Evolutionary conservation across 371 early-diverging fungal species (phyloP), one percentile per base, ranked within the genome.

Genomic region (Catenaria anguillulae): DNA sequence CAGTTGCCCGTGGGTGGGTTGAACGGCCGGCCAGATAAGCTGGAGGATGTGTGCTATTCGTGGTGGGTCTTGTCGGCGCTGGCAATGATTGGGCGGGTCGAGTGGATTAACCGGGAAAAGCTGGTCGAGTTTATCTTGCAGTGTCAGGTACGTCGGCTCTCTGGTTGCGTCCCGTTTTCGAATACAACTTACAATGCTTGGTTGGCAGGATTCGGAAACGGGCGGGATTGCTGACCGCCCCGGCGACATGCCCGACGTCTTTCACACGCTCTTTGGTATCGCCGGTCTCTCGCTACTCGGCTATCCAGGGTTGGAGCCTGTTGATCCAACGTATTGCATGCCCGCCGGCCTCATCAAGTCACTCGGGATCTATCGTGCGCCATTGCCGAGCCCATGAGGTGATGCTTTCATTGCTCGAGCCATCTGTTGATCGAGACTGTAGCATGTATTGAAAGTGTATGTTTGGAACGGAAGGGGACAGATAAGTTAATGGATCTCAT

Each of bases 1-100:
- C 99, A 99, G 73, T 73, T 92, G 23, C 77, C 77, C 62, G 84
- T 78, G 61, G 99, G 99, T 26, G 99, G 99, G 5, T 71, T 99
- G 55, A 94, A 93, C 68, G 99, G 99, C 4, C 78, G 99, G 50
- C 93, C 97, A 0, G 91, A 98, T 71, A 98, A 98, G 74, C 75
- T 93, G 33, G 94, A 91, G 69, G 99, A 99, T 73, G 93, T 92
- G 2, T 99, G 99, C 71, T 97, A 98, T 71, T 97, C 99, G 24
- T 99, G 96, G 94, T 99, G 99, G 99, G 95, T 91, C 0, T 76
- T 93, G 56, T 91, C 96, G 10, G 77, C 93, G 15, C 74, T 98
- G 2, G 72, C 85, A n/a, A 92, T 94, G 29, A 62, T 98, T 45
- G 87, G 80, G 8, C 77, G 85, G 12, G 56, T 84, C 3, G 81